Conservation (phyloP, 441 rosid species). For the Gossypium davidsonii region DNA sequence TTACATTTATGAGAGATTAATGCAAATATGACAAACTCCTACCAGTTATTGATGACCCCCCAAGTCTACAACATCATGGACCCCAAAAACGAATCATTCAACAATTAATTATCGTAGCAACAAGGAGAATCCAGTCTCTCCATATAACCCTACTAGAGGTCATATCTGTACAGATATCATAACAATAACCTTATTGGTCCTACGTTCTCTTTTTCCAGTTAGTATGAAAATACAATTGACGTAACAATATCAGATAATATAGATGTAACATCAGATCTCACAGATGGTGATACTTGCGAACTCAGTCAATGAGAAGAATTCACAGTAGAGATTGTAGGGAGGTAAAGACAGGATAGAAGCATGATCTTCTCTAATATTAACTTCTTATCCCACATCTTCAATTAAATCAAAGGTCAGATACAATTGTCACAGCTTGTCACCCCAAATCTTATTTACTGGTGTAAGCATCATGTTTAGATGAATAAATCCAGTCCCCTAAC, state of each 20-base stretch:
- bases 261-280: slow-evolving; percentile 1
- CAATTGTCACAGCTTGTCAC: neutral
- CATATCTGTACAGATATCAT: slow-evolving; percentile 2
- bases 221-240: slow-evolving; percentile 1
- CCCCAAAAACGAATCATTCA: slow-evolving; percentile 19
- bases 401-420: neutral
- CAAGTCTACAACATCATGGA: slow-evolving; percentile 6
- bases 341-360: neutral
- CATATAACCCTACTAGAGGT: slow-evolving; percentile 8
- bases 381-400: slow-evolving; percentile 1
- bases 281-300: neutral
- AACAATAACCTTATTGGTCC: slow-evolving; percentile 13
- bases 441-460: neutral
- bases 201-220: neutral
- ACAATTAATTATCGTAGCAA: slow-evolving; percentile 15
- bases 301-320: neutral
- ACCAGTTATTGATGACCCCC: neutral
- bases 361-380: neutral
- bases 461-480: neutral
- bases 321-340: neutral
- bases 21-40: neutral
- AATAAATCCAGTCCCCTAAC: neutral
- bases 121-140: slow-evolving; percentile 3
- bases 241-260: neutral
- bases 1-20: slow-evolving; percentile 10